phyloP scores from a whole-genome alignment of 2,329 filamentous ascomycete genomes.

The Didymella segeticola region DNA sequence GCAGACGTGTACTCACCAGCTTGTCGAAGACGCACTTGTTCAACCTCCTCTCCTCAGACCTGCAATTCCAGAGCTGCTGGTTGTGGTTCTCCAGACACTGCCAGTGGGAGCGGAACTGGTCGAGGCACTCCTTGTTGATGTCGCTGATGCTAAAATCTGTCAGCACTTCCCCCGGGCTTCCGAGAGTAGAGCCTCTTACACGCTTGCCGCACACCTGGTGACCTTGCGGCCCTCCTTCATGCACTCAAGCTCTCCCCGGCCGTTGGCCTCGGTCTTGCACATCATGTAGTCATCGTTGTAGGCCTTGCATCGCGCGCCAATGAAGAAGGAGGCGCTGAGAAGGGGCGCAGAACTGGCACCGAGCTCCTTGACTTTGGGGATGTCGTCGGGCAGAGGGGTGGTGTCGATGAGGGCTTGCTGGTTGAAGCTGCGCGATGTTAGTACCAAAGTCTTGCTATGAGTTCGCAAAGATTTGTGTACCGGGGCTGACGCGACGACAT shows the following conservation, averaged over 20 bases:
- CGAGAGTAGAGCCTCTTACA: constrained; percentile 62
- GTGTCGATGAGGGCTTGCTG: constrained; percentile 93
- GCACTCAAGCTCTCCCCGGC: constrained; percentile 90
- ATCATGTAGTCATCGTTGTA: constrained; percentile 99
- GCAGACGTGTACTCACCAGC: constrained; percentile 71
- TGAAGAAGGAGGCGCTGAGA: constrained; percentile 92
- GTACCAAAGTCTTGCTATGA: constrained; percentile 18
- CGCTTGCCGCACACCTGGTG: constrained; percentile 92
- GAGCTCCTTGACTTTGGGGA: constrained; percentile 92
- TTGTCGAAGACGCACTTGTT: constrained; percentile 98
- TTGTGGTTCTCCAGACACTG: constrained; percentile 96
- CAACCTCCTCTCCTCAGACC: constrained; percentile 83
- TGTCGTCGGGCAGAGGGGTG: constrained; percentile 88
- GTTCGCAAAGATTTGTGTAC: constrained; percentile 50
- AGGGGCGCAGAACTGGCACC: constrained; percentile 92
- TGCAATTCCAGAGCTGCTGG: constrained; percentile 96
- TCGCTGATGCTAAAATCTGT: constrained; percentile 75
- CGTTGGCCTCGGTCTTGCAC: constrained; percentile 95
- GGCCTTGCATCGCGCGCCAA: constrained; percentile 89
- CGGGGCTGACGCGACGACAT: constrained; percentile 68
- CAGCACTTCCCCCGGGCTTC: neutral
- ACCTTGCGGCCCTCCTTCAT: constrained; percentile 96
- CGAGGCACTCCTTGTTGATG: constrained; percentile 92
- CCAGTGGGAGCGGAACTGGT: constrained; percentile 93
- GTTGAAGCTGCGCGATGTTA: constrained; percentile 75